Evolutionary conservation across 1,284 basidiomycete genomes (phyloP).

Genomic region (Papiliotrema terrestris): DNA sequence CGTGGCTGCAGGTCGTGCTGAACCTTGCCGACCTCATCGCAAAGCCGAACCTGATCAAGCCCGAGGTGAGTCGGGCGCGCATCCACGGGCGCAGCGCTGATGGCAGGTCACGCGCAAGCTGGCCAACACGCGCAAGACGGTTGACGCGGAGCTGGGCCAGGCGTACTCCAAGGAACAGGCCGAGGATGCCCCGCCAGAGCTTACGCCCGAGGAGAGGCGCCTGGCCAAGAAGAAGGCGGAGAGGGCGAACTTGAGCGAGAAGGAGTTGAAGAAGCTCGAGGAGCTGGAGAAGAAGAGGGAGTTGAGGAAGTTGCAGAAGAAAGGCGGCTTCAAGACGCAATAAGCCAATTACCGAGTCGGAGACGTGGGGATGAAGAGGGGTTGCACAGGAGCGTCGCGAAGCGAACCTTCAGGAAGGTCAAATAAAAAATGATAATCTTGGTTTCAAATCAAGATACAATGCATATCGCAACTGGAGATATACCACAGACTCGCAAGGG

Average conservation of each 20-base stretch:
- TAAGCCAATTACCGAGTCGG: not conserved
- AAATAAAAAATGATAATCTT: too few relatives aligned
- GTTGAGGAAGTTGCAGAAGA: slow-evolving; percentile 40
- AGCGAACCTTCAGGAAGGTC: too few relatives aligned
- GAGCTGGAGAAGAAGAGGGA: slow-evolving; percentile 44
- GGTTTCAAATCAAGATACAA: too few relatives aligned
- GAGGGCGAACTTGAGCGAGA: slow-evolving; percentile 67
- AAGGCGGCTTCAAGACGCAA: slow-evolving; percentile 13
- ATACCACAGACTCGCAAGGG: too few relatives aligned
- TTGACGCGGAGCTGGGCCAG: slow-evolving; percentile 52
- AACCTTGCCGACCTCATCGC: slow-evolving; percentile 66
- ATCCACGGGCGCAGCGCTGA: not conserved
- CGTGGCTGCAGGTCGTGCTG: slow-evolving; percentile 66
- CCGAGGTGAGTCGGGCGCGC: slow-evolving; percentile 54
- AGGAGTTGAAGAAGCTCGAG: slow-evolving; percentile 73
- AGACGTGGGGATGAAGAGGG: too few relatives aligned
- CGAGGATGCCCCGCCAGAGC: slow-evolving; percentile 58
- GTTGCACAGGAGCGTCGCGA: too few relatives aligned
- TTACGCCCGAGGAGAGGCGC: slow-evolving; percentile 58
- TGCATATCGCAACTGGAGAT: too few relatives aligned
- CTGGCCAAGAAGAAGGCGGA: slow-evolving; percentile 70
- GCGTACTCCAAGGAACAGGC: slow-evolving; percentile 54
- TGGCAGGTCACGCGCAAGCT: slow-evolving; percentile 64
- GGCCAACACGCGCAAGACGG: slow-evolving; percentile 64
- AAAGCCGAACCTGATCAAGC: slow-evolving; percentile 58